These are phyloP conservation scores for Phycomyces blakesleeanus DNA, from an alignment of 192 early-diverging fungal genomes.

Conservation along the genomic window DNA sequence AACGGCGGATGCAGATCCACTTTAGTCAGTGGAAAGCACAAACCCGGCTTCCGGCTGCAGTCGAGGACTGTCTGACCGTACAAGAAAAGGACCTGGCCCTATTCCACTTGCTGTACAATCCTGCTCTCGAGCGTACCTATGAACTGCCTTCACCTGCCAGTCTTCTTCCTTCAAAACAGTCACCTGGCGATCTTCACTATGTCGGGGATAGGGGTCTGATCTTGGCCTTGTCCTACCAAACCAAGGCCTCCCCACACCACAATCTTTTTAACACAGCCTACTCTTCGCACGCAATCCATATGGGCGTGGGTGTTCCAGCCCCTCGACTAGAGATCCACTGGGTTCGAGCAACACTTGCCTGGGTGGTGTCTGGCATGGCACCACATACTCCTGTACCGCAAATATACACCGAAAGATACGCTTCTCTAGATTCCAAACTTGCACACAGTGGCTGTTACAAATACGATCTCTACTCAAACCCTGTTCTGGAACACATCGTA, in stretches of 20 bases:
- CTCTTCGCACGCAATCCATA: neutral
- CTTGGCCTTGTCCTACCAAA: conserved; percentile 19
- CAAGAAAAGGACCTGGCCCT: conserved; percentile 16
- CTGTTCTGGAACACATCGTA: conserved; percentile 23
- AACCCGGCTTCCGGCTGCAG: neutral
- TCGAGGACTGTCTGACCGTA: neutral
- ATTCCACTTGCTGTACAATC: conserved; percentile 27
- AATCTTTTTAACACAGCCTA: neutral
- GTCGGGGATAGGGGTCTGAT: conserved; percentile 28
- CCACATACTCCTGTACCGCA: conserved; percentile 11
- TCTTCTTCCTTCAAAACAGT: neutral
- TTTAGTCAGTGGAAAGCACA: conserved; percentile 21
- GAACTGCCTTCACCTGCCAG: conserved; percentile 7
- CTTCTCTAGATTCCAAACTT: conserved; percentile 1
- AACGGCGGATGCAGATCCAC: conserved; percentile 19
- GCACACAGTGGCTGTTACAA: conserved; percentile 27
- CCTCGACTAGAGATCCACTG: conserved; percentile 13
- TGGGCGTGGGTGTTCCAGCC: neutral
- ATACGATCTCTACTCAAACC: conserved; percentile 28
- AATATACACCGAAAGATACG: conserved; percentile 19
- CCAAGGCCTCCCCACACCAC: neutral
- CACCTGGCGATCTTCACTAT: conserved; percentile 15
- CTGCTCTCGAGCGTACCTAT: conserved; percentile 21
- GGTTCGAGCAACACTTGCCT: conserved; percentile 23
- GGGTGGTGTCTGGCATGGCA: conserved; percentile 24